Evolutionary conservation across 352 stramenopile species (phyloP).

Genomic region (Saprolegnia parasitica): DNA sequence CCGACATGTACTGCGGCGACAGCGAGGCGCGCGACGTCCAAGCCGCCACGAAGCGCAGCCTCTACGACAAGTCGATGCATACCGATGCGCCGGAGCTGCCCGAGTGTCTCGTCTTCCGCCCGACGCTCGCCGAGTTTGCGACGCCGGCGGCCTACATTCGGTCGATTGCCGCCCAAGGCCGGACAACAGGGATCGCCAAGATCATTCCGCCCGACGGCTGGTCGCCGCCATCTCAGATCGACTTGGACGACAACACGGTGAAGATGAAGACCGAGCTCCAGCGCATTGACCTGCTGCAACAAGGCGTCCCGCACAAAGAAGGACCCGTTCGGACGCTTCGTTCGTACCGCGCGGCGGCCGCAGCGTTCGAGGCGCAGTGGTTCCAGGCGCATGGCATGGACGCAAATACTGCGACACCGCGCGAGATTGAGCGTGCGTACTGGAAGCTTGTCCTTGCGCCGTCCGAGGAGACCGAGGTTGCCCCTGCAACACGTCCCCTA

Average conservation of each 20-base stretch:
- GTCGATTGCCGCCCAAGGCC: constrained; percentile 42
- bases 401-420: constrained; percentile 41
- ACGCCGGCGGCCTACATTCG: constrained; percentile 86
- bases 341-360: constrained; percentile 55
- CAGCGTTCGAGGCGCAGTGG: constrained; percentile 56
- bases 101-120: constrained; percentile 58
- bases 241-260: constrained; percentile 49
- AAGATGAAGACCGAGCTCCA: constrained; percentile 92
- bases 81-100: constrained; percentile 35
- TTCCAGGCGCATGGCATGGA: constrained; percentile 43
- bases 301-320: constrained; percentile 62
- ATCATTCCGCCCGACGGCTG: constrained; percentile 96
- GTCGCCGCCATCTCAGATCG: constrained; percentile 73
- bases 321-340: constrained; percentile 57
- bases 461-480: constrained; percentile 10
- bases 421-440: constrained; percentile 83
- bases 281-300: constrained; percentile 83
- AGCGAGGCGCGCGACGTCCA: not conserved
- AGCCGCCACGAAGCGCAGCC: constrained; percentile 9
- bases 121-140: constrained; percentile 81
- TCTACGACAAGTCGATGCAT: constrained; percentile 25
- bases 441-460: constrained; percentile 78
- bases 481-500: constrained; percentile 32
- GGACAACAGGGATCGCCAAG: constrained; percentile 93
- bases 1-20: not conserved